These are phyloP conservation scores for Thuidium tamariscinum DNA, from an alignment of 225 moss, liverwort and hornwort species.

Conservation along the genomic window DNA sequence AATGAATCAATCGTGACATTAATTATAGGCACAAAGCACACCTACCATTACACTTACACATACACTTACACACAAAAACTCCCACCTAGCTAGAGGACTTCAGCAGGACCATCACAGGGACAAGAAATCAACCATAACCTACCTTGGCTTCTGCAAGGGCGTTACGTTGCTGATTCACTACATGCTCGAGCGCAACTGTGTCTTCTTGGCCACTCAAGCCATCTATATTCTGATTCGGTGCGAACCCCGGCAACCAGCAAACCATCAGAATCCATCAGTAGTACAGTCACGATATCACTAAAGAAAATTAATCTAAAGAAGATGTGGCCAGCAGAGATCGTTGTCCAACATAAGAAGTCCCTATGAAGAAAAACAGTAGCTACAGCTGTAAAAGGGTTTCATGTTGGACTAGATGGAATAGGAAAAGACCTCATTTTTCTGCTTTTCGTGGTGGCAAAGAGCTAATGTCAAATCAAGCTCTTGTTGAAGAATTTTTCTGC, in stretches of 20 bases:
- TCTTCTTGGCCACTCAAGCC: slow-evolving; percentile 62
- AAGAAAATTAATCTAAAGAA: not conserved
- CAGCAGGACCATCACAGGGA: not conserved
- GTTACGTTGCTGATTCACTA: slow-evolving; percentile 66
- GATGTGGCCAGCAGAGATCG: not conserved
- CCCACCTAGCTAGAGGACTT: not conserved
- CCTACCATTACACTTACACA: not conserved
- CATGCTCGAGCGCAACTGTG: slow-evolving; percentile 65
- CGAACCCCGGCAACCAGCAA: not conserved
- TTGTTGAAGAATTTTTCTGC: slow-evolving; percentile 73
- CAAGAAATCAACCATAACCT: not conserved
- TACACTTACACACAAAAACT: not conserved
- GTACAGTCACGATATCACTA: not conserved
- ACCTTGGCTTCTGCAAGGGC: slow-evolving; percentile 97
- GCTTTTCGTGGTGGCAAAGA: slow-evolving; percentile 93
- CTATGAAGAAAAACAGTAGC: not conserved
- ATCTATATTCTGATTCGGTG: slow-evolving; percentile 48
- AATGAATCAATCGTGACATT: not conserved
- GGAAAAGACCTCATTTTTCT: slow-evolving; percentile 73
- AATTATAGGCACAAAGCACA: not conserved
- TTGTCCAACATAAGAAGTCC: not conserved
- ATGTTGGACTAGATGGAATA: not conserved
- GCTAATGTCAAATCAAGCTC: slow-evolving; percentile 87
- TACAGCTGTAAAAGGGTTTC: not conserved
- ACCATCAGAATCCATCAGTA: not conserved